Evolutionary conservation across 2,329 filamentous ascomycete genomes (phyloP).

Genomic region (Penicillium brasilianum): DNA sequence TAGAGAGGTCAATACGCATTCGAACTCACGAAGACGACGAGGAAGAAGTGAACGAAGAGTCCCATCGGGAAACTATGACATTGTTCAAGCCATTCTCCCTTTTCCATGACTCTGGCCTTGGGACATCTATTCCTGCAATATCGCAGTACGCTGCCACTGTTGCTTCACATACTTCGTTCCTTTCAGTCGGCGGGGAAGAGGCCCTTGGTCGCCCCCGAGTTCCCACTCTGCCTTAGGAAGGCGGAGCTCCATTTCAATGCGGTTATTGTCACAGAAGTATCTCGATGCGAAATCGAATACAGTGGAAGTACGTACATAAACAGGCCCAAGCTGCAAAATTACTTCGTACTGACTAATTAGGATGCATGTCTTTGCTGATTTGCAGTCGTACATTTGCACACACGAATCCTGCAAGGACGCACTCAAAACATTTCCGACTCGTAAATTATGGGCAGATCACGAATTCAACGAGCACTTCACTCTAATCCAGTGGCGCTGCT

Average conservation of each 20-base stretch:
- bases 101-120: slow-evolving; percentile 8
- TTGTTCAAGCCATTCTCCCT: slow-evolving; percentile 9
- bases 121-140: background rate
- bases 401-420: slow-evolving; percentile 8
- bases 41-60: background rate
- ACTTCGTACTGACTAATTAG: slow-evolving; percentile 5
- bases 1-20: slow-evolving; percentile 14
- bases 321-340: no score
- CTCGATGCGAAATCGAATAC: slow-evolving; percentile 9
- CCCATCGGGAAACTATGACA: slow-evolving; percentile 4
- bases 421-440: slow-evolving; percentile 13
- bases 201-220: background rate
- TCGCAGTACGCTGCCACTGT: background rate
- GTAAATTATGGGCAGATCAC: slow-evolving; percentile 12
- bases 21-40: background rate
- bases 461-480: slow-evolving; percentile 17
- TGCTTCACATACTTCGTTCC: background rate
- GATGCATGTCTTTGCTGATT: slow-evolving; percentile 15
- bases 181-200: background rate
- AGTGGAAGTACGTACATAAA: slow-evolving; percentile 12
- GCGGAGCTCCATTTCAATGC: background rate
- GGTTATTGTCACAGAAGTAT: background rate
- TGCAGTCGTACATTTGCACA: slow-evolving; percentile 18
- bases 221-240: background rate
- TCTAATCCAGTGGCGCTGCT: slow-evolving; percentile 11